These are phyloP conservation scores for Coix lacrymajobi DNA, from an alignment of 176 grass and related monocot genomes.

Conservation along the genomic window DNA sequence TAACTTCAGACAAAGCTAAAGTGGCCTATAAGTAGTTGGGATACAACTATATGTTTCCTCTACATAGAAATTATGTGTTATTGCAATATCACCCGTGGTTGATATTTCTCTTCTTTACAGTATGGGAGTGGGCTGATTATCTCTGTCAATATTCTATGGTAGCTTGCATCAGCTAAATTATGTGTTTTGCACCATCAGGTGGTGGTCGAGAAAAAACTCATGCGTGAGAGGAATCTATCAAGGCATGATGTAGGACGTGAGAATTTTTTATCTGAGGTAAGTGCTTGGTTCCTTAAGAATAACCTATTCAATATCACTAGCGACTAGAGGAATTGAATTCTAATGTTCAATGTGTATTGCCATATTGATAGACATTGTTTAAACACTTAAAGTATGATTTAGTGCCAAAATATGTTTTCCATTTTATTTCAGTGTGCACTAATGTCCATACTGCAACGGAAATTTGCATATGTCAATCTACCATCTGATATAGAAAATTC, in stretches of 20 bases:
- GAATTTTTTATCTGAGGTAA: conserved; percentile 69
- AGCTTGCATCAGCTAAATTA: neutral
- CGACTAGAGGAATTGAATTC: neutral
- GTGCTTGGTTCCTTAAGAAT: neutral
- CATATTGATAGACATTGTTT: neutral
- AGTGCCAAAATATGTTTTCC: neutral
- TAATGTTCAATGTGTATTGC: neutral
- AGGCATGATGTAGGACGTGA: conserved; percentile 88
- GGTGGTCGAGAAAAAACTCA: conserved; percentile 93
- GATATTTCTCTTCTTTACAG: neutral
- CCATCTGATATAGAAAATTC: neutral
- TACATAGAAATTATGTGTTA: neutral
- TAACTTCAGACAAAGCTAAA: neutral
- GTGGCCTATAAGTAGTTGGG: neutral
- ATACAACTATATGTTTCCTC: neutral
- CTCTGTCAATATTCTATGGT: neutral
- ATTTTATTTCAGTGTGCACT: neutral
- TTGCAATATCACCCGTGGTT: neutral
- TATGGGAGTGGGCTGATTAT: neutral
- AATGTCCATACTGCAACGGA: neutral
- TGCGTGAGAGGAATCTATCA: conserved; percentile 76
- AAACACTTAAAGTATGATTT: neutral
- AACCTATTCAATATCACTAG: neutral
- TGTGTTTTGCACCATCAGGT: conserved; percentile 36
- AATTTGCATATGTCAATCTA: neutral